Conservation (phyloP, 169 alveolate genomes). For the Cryptosporidium parvum region DNA sequence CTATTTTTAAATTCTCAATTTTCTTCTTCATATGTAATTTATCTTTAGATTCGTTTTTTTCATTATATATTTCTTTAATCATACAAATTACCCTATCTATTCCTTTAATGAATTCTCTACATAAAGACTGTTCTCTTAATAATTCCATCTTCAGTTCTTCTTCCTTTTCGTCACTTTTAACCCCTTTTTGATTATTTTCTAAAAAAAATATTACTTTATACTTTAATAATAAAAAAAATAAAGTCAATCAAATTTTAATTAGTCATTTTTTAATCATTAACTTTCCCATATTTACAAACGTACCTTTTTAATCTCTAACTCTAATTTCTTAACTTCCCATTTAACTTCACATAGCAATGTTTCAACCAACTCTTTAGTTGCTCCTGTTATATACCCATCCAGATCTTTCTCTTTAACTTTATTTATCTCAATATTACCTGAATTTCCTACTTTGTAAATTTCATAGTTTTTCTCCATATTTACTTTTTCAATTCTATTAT, state of each 20-base stretch:
- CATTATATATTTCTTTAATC: conserved; percentile 36
- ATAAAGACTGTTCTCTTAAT: conserved; percentile 27
- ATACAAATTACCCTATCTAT: conserved; percentile 28
- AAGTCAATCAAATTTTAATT: background rate
- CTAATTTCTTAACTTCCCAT: conserved; percentile 54
- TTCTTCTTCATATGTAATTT: conserved; percentile 2
- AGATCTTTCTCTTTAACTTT: conserved; percentile 18
- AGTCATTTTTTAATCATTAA: background rate
- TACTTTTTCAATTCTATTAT: background rate
- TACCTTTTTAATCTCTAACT: conserved; percentile 58
- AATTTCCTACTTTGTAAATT: conserved; percentile 18
- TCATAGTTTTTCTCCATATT: conserved; percentile 47
- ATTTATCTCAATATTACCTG: conserved; percentile 24
- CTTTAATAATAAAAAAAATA: background rate
- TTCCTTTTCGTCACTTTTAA: conserved; percentile 18
- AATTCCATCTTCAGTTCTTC: conserved; percentile 53
- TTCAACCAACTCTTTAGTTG: conserved; percentile 50
- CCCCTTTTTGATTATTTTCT: conserved; percentile 28
- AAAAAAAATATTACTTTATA: conserved; percentile 35
- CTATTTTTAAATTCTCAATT: conserved; percentile 17
- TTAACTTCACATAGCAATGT: conserved; percentile 45
- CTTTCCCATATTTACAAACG: background rate
- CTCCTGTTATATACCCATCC: conserved; percentile 38
- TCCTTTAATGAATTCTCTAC: conserved; percentile 41
- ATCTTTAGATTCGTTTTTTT: background rate